Evolutionary conservation across 2,329 filamentous ascomycete species (phyloP), one percentile per base, ranked within the genome.

Genomic region (Lasiodiplodia theobromae): DNA sequence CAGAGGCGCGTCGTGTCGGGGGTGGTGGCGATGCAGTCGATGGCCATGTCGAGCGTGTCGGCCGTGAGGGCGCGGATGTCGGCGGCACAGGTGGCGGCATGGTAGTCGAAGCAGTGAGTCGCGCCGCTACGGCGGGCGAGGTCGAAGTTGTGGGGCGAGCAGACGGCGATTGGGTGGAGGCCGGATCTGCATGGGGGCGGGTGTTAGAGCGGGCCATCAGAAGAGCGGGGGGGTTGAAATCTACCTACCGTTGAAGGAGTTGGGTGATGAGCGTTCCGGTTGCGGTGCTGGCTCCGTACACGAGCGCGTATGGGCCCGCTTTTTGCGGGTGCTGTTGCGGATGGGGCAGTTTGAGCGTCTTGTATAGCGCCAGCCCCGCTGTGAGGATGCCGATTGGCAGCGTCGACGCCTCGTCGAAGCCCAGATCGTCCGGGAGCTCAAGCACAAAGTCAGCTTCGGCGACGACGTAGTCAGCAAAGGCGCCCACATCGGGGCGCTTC

Each of bases 21-120:
- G 8, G 78, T 73, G 1, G 80, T 71, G 53, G 86, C 75, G 73
- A 80, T 83, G 74, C 37, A 38, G 37, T 86, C 85, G 2, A 85
- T 70, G 1, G 78, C 82, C 63, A 78, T 79, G 0, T 86, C 78
- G 1, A 54, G 52, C 10, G 60, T 65, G 73, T 81, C 78, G 4
- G 69, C 53, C 0, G 84, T 86, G 73, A 77, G 77, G 47, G 79
- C 75, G 44, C 80, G 79, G 74, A 88, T 87, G 68, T 85, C 80
- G 40, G 77, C 75, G 21, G 82, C 80, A 69, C 77, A 81, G 2
- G 73, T 76, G 0, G 78, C 70, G 0, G 72, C 74, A 12, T 79
- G 80, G 79, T 88, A 87, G 75, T 87, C 82, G 71, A 86, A 86
- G 18, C 80, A 80, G 58, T 77, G 77, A 68, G 81, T 79, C 1